These are phyloP conservation scores for Rhodotorula paludigena DNA, from an alignment of 768 basidiomycete species.

Conservation along the genomic window DNA sequence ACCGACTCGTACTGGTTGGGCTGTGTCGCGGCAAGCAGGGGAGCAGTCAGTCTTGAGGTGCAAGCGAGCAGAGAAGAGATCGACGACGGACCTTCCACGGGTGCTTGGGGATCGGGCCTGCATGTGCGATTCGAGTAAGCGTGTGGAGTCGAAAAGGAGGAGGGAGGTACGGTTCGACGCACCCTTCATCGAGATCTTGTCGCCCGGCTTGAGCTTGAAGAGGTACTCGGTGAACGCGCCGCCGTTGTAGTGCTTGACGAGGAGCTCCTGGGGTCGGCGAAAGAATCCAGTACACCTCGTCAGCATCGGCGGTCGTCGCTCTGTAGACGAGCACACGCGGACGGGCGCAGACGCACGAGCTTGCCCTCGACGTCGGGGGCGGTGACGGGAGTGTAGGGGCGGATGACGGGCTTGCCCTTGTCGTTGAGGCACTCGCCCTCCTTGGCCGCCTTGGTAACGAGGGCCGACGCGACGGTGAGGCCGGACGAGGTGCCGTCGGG, in stretches of 20 bases:
- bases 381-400: conserved; percentile 90
- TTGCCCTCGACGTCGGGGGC: conserved; percentile 50
- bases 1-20: conserved; percentile 65
- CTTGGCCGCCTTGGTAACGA: conserved; percentile 70
- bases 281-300: too few species aligned
- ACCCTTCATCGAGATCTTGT: conserved; percentile 75
- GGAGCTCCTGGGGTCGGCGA: conserved; percentile 52
- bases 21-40: too few species aligned
- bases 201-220: conserved; percentile 70
- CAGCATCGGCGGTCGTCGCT: neutral
- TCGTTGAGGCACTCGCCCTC: conserved; percentile 56
- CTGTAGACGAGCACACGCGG: neutral
- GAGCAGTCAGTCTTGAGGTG: too few species aligned
- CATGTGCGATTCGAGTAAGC: too few species aligned
- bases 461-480: conserved; percentile 70
- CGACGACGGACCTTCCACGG: conserved; percentile 57
- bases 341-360: conserved; percentile 18
- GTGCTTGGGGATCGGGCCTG: conserved; percentile 71
- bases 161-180: conserved; percentile 43
- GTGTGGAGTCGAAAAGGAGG: neutral
- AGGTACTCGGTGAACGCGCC: conserved; percentile 54
- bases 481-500: conserved; percentile 72
- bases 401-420: conserved; percentile 80
- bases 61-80: neutral
- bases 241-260: conserved; percentile 67